A percentile compares a stretch with the other conserved stretches of the same genome.
These are phyloP conservation scores for Actinomortierella ambigua DNA, from an alignment of 371 early-diverging fungal genomes.

Conservation along the genomic window DNA sequence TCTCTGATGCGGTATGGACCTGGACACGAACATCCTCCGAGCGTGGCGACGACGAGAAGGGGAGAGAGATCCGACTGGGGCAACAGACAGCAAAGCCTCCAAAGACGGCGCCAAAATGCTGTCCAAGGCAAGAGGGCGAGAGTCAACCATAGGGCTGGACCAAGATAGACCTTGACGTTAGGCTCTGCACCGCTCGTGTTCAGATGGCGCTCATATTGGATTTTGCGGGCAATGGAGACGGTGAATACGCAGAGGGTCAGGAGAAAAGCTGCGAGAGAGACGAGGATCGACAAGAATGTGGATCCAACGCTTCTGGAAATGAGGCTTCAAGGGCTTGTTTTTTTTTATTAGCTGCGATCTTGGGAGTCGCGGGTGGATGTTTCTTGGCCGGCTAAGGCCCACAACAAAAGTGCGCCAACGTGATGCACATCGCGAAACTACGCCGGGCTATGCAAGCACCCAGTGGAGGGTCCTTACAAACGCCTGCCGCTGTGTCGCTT, in stretches of 20 bases:
- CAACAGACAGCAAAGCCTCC: constrained; percentile 29
- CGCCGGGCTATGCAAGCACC: too few species aligned
- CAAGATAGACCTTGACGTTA: constrained; percentile 4
- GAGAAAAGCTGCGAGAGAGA: constrained; percentile 18
- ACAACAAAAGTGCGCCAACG: too few species aligned
- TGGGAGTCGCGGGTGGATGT: too few species aligned
- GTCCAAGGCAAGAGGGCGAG: constrained; percentile 30
- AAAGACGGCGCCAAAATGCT: constrained; percentile 26
- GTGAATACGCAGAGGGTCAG: constrained; percentile 29
- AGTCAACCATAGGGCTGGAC: constrained; percentile 35
- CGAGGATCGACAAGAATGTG: constrained; percentile 23
- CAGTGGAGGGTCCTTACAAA: too few species aligned
- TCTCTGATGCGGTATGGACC: too few species aligned
- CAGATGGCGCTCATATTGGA: constrained; percentile 27
- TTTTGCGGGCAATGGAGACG: constrained; percentile 21
- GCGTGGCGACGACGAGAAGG: neutral
- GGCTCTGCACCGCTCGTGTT: neutral
- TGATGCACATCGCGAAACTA: too few species aligned
- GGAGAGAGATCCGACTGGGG: constrained; percentile 16
- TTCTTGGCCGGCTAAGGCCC: too few species aligned
- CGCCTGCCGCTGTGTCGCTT: too few species aligned
- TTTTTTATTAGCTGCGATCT: too few species aligned
- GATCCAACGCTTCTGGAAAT: constrained; percentile 30
- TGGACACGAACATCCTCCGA: neutral
- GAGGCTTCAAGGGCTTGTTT: constrained; percentile 18